Evolutionary conservation across 768 basidiomycete genomes (phyloP), one percentile per base, ranked within the genome.

Genomic region (Mycena metata): DNA sequence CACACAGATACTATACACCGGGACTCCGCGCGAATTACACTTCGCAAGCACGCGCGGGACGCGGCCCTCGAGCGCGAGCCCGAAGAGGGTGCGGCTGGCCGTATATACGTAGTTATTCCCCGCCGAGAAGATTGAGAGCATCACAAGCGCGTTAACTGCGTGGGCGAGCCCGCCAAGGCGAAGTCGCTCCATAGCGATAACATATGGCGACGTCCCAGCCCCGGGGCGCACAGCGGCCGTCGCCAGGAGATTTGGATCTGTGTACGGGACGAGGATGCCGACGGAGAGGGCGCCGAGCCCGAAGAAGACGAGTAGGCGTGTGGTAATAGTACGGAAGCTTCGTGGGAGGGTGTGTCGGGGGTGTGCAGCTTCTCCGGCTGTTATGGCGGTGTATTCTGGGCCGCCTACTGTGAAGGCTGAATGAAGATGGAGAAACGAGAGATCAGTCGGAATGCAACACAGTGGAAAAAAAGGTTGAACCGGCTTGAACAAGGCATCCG

Each of bases 291-390:
- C 83, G 17, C 92, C 92, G 51, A 92, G 76, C 60, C 93, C 83
- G 82, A 93, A 95, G 83, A 95, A 95, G 33, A 91, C 74, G 5
- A 91, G 78, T 64, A 96, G 86, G 67, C 95, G 91, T 78, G 87
- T 90, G 78, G 93, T 89, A 50, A 95, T 91, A 19, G 88, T 82
- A 42, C 83, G 84, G 75, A 93, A 91, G 16, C 92, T 92, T 69
- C 80, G 85, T 41, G 90, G 88, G 73, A 96, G 86, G 69, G 87
- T 91, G 41, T 83, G 84, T 42, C 92, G 86, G 0, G 95, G 94
- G 67, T 86, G 85, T 64, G 84, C 78, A 0, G 91, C 88, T 80
- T 96, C 94, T 2, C 90, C 91, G 23, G 92, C 93, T 6, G 91
- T 83, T 77, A 86, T 85, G 35, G 86, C 75, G 9, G 86, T 81